A percentile compares a stretch with the other conserved stretches of the same genome.
Evolutionary conservation across 2,329 filamentous ascomycete species (phyloP).

Genomic region (Colletotrichum somersetense): DNA sequence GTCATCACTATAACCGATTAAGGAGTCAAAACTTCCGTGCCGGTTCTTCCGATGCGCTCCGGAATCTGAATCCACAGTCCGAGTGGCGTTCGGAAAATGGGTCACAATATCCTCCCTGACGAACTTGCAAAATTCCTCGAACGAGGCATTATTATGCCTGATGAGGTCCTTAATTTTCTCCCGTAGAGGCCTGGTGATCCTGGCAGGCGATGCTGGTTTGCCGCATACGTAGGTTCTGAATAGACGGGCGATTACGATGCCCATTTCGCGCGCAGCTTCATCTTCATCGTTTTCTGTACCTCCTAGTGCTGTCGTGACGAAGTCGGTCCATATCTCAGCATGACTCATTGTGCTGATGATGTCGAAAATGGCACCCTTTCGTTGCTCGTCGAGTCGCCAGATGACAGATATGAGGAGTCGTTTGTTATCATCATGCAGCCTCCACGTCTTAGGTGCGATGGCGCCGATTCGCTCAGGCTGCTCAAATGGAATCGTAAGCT

Average conservation of each 20-base stretch:
- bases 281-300: not conserved
- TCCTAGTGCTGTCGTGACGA: conserved; percentile 44
- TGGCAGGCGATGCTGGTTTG: not conserved
- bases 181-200: conserved; percentile 41
- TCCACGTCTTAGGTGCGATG: conserved; percentile 43
- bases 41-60: not conserved
- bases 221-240: conserved; percentile 35
- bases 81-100: conserved; percentile 21
- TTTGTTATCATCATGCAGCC: conserved; percentile 41
- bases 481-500: conserved; percentile 33
- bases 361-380: conserved; percentile 46
- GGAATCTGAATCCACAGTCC: not conserved
- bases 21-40: conserved; percentile 9
- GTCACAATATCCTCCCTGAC: conserved; percentile 43
- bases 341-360: conserved; percentile 33
- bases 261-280: not conserved
- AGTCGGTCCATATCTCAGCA: conserved; percentile 47
- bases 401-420: conserved; percentile 50
- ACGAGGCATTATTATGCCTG: conserved; percentile 44
- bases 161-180: conserved; percentile 45
- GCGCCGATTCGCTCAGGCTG: conserved; percentile 36
- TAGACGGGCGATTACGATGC: conserved; percentile 26
- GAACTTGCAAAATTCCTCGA: conserved; percentile 49
- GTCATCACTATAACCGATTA: conserved; percentile 27
- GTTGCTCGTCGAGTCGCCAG: conserved; percentile 41